Conservation (phyloP, 1,139 yeast genomes). For the Taphrina communis region DNA sequence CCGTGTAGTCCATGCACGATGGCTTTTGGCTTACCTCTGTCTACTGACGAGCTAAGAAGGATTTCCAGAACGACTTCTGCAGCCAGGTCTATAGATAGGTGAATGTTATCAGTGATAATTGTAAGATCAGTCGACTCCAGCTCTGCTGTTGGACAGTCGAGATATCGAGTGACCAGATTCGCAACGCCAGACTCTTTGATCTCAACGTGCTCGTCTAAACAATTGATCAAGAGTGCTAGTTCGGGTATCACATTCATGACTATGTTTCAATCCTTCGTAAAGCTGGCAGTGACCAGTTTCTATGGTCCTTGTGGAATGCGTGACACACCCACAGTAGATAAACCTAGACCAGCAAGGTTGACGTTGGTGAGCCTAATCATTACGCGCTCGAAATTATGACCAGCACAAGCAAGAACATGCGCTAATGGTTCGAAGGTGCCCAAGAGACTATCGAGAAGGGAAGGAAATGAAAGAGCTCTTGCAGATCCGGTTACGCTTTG, state of each 20-base stretch:
- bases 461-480: no score
- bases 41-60: not conserved
- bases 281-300: no score
- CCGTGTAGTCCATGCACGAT: not conserved
- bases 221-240: slow-evolving; percentile 2
- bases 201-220: not conserved
- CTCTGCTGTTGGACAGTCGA: not conserved
- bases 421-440: no score
- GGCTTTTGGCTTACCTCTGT: not conserved
- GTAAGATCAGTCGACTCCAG: not conserved
- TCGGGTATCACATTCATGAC: not conserved
- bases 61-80: not conserved
- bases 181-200: not conserved
- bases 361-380: no score
- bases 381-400: no score
- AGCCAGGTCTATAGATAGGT: not conserved
- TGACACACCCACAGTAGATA: no score
- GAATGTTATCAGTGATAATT: not conserved
- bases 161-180: not conserved
- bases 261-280: no score
- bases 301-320: no score
- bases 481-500: no score
- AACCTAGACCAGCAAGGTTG: no score
- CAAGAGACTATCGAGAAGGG: no score
- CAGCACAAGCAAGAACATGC: no score